A percentile compares a stretch with the other conserved stretches of the same genome.
These are phyloP conservation scores for Pyricularia sp. DNA, from an alignment of 2,329 filamentous ascomycete genomes.

Conservation along the genomic window DNA sequence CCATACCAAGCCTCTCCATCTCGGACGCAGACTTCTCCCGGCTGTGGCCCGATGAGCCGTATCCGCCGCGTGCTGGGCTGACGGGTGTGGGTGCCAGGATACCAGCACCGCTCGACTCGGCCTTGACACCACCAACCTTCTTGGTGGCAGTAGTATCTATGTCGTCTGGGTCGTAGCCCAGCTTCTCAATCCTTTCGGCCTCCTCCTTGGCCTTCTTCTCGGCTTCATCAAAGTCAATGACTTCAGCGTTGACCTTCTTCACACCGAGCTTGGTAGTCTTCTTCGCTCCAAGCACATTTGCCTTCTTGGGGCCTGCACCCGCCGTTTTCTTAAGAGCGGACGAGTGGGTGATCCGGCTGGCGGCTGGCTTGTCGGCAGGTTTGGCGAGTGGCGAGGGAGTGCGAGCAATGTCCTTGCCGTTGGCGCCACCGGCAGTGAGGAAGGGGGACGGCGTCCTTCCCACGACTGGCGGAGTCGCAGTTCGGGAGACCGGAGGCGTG, in stretches of 20 bases:
- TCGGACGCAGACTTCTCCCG: constrained; percentile 60
- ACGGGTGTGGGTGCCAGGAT: constrained; percentile 65
- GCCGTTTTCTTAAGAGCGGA: constrained; percentile 70
- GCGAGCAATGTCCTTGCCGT: constrained; percentile 58
- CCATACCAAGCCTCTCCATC: constrained; percentile 82
- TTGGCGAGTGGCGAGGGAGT: constrained; percentile 71
- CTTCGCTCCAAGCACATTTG: constrained; percentile 75
- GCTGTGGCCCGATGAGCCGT: constrained; percentile 43
- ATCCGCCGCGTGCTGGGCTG: constrained; percentile 48
- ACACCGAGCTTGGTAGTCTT: constrained; percentile 76
- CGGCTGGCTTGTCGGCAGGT: constrained; percentile 45
- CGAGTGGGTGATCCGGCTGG: constrained; percentile 63
- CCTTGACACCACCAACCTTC: constrained; percentile 28
- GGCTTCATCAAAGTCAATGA: constrained; percentile 92
- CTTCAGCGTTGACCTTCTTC: constrained; percentile 72
- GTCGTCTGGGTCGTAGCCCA: constrained; percentile 89
- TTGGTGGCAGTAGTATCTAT: constrained; percentile 44
- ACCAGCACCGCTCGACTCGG: background rate
- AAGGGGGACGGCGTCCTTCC: constrained; percentile 83
- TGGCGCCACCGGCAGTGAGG: constrained; percentile 56
- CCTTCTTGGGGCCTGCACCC: constrained; percentile 57
- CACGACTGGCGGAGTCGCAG: constrained; percentile 68
- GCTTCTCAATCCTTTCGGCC: constrained; percentile 85
- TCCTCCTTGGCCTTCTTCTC: constrained; percentile 97
- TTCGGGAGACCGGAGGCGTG: constrained; percentile 83